Percentiles rank a stretch among this genome's conserved stretches.
Evolutionary conservation across 2,329 filamentous ascomycete species (phyloP).

Genomic region (Didymella pinodella): DNA sequence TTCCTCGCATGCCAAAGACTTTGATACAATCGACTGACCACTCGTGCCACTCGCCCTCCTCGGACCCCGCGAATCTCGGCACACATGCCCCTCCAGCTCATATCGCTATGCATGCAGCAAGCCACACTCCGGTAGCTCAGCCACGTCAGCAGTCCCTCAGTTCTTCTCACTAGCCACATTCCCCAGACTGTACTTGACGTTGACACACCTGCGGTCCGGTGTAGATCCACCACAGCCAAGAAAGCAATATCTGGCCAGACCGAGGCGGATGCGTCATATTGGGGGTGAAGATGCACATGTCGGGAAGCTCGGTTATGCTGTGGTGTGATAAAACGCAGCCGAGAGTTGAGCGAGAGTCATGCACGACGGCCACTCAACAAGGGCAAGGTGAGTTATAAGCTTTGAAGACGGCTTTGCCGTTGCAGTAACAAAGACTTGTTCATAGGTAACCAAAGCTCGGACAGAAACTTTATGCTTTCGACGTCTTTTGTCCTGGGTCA

Average conservation of each 20-base stretch:
- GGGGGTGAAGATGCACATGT: not conserved
- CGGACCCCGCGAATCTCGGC: slow-evolving; percentile 1
- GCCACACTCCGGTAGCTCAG: not conserved
- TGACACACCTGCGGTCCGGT: slow-evolving; percentile 10
- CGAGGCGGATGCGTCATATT: not conserved
- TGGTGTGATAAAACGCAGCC: not conserved
- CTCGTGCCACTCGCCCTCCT: too few relatives aligned
- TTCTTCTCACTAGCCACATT: slow-evolving; percentile 12
- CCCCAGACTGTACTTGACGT: not conserved
- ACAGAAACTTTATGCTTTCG: too few relatives aligned
- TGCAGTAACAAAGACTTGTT: too few relatives aligned
- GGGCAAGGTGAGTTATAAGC: too few relatives aligned
- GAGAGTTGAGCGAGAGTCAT: not conserved
- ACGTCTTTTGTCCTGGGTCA: too few relatives aligned
- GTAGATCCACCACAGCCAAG: slow-evolving; percentile 7
- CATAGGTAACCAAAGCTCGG: too few relatives aligned
- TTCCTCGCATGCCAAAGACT: not conserved
- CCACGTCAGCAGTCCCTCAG: slow-evolving; percentile 2
- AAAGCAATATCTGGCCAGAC: not conserved
- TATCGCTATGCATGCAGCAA: not conserved
- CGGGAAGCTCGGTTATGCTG: not conserved
- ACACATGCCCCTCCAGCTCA: slow-evolving; percentile 1
- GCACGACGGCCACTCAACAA: not conserved
- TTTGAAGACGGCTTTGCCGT: too few relatives aligned
- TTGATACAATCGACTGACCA: not conserved